Evolutionary conservation across 2,329 filamentous ascomycete genomes (phyloP).

Genomic region (Trichophyton rubrum): DNA sequence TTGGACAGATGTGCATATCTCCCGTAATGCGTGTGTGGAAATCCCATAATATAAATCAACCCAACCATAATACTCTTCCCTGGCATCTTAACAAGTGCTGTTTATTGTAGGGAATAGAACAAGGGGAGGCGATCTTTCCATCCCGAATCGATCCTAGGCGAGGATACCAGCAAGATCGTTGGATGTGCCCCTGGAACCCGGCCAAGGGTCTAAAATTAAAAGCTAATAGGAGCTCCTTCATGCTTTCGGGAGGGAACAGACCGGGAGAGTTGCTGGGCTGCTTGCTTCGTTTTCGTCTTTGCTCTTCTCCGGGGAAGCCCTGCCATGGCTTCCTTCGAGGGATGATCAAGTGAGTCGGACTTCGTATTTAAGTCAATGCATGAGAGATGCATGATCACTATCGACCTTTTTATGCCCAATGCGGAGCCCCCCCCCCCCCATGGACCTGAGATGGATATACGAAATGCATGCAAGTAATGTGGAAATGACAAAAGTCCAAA

Average conservation of each 20-base stretch:
- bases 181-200: not conserved
- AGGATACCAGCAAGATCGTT: not conserved
- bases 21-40: not conserved
- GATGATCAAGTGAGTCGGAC: not conserved
- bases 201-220: not conserved
- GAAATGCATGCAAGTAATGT: not conserved
- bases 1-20: not conserved
- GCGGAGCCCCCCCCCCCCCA: too few relatives aligned
- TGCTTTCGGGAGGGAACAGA: conserved; percentile 1
- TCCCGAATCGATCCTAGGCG: not conserved
- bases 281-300: not conserved
- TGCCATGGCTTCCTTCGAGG: not conserved
- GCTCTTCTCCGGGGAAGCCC: not conserved
- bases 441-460: not conserved
- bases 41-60: not conserved
- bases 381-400: too few relatives aligned
- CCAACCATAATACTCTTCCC: not conserved
- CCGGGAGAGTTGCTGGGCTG: not conserved
- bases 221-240: not conserved
- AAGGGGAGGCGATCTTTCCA: not conserved
- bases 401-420: not conserved
- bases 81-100: not conserved
- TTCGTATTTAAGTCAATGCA: not conserved
- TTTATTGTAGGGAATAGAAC: not conserved
- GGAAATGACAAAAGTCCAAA: not conserved